These are phyloP conservation scores for Candolleomyces eurysporus DNA, from an alignment of 768 basidiomycete genomes.

Conservation along the genomic window DNA sequence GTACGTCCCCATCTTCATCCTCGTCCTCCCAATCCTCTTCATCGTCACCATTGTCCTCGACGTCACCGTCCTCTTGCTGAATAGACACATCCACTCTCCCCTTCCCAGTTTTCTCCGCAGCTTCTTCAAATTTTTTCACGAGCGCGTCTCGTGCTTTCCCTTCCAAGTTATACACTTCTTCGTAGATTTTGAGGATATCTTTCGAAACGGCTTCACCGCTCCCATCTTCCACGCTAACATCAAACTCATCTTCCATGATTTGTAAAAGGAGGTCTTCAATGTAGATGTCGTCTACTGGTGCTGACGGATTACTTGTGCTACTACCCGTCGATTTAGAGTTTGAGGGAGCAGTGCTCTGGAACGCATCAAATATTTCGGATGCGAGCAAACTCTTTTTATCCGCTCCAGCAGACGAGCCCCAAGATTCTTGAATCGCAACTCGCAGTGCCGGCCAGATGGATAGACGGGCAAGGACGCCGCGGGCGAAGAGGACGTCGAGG, in stretches of 20 bases:
- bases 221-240: conserved; percentile 79
- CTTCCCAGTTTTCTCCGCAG: conserved; percentile 56
- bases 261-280: conserved; percentile 82
- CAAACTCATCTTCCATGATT: conserved; percentile 86
- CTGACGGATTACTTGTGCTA: conserved; percentile 17
- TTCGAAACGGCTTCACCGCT: conserved; percentile 71
- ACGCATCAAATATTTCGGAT: too few relatives aligned
- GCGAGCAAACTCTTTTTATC: too few relatives aligned
- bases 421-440: too few relatives aligned
- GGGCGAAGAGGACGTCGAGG: too few relatives aligned
- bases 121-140: conserved; percentile 52
- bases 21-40: conserved; percentile 45
- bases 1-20: conserved; percentile 39
- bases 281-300: conserved; percentile 64
- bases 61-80: conserved; percentile 39
- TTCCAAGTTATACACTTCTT: conserved; percentile 40
- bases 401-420: too few relatives aligned
- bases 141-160: conserved; percentile 34
- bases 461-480: too few relatives aligned
- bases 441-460: too few relatives aligned
- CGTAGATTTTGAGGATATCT: conserved; percentile 73
- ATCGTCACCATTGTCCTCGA: conserved; percentile 41
- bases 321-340: too few relatives aligned
- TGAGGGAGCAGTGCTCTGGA: too few relatives aligned
- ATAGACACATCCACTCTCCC: conserved; percentile 50